Percentiles rank a stretch among this genome's conserved stretches.
Evolutionary conservation across 352 stramenopile genomes (phyloP).

Genomic region (Pythium rhizo-oryzae): DNA sequence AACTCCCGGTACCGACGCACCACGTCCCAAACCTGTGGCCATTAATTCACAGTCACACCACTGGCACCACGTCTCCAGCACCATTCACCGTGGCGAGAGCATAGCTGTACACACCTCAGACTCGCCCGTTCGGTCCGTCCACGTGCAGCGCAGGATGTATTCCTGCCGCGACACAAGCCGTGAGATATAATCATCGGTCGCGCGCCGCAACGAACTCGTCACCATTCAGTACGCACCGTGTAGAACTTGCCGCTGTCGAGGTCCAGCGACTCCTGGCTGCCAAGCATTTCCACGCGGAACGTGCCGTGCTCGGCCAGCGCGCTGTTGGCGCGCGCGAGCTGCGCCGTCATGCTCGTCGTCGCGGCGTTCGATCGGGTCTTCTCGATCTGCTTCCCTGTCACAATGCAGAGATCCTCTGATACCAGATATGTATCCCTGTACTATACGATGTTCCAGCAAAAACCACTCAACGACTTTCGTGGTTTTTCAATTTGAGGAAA

Average conservation of each 20-base stretch:
- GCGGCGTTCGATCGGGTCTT: background rate
- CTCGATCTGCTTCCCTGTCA: background rate
- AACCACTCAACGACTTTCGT: background rate
- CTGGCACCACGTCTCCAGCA: background rate
- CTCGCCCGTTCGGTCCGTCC: constrained; percentile 37
- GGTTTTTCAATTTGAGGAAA: constrained; percentile 13
- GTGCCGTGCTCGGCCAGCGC: constrained; percentile 43
- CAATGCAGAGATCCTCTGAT: constrained; percentile 2
- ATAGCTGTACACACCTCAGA: constrained; percentile 9
- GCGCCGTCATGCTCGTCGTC: constrained; percentile 26
- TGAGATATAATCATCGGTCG: background rate
- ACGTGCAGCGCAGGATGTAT: constrained; percentile 83
- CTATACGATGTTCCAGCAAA: constrained; percentile 1
- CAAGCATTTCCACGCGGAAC: constrained; percentile 75
- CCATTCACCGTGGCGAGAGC: background rate
- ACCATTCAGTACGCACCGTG: constrained; percentile 46
- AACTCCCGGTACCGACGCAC: constrained; percentile 86
- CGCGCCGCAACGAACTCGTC: background rate
- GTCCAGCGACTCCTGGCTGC: constrained; percentile 82
- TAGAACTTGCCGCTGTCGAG: constrained; percentile 88
- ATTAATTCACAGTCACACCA: background rate
- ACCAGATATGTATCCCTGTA: background rate
- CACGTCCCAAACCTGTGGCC: constrained; percentile 82
- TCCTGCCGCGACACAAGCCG: constrained; percentile 42
- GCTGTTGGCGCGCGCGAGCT: constrained; percentile 27